A percentile compares a stretch with the other conserved stretches of the same genome.
Conservation (phyloP, 2,329 filamentous ascomycete species). For the Nemania sp. region DNA sequence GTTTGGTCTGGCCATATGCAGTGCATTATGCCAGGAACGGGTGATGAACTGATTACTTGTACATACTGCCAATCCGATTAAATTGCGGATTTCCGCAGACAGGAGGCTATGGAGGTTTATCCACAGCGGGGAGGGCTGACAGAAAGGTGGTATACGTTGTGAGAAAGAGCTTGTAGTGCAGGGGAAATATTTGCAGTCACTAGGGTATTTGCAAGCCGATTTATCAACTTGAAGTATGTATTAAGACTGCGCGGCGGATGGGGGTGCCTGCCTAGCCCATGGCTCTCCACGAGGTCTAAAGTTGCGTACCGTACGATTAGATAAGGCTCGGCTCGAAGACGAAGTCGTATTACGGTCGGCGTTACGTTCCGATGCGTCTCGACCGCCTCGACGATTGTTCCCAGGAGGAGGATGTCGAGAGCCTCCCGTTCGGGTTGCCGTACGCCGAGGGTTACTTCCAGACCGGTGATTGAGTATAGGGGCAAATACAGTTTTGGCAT, state of each 20-base stretch:
- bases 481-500: slow-evolving; percentile 52
- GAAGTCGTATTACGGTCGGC: slow-evolving; percentile 32
- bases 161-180: slow-evolving; percentile 16
- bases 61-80: slow-evolving; percentile 37
- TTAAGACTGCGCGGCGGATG: slow-evolving; percentile 35
- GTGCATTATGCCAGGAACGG: slow-evolving; percentile 33
- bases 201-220: slow-evolving; percentile 5
- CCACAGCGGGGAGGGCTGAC: slow-evolving; percentile 10
- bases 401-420: slow-evolving; percentile 37
- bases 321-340: slow-evolving; percentile 35
- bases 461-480: slow-evolving; percentile 38
- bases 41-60: slow-evolving; percentile 38
- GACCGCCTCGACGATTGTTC: slow-evolving; percentile 40
- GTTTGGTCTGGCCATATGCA: slow-evolving; percentile 22
- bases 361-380: slow-evolving; percentile 32
- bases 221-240: slow-evolving; percentile 16
- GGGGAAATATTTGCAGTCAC: slow-evolving; percentile 19
- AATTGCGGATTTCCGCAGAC: slow-evolving; percentile 25
- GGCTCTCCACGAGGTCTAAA: slow-evolving; percentile 44
- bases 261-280: slow-evolving; percentile 42
- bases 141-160: slow-evolving; percentile 21
- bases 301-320: slow-evolving; percentile 40
- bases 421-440: slow-evolving; percentile 30
- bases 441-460: slow-evolving; percentile 42
- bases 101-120: slow-evolving; percentile 22